A percentile compares a stretch with the other conserved stretches of the same genome.
Conservation (phyloP, 208 protist genomes). For the Herpetomonas samuelpessoai region DNA sequence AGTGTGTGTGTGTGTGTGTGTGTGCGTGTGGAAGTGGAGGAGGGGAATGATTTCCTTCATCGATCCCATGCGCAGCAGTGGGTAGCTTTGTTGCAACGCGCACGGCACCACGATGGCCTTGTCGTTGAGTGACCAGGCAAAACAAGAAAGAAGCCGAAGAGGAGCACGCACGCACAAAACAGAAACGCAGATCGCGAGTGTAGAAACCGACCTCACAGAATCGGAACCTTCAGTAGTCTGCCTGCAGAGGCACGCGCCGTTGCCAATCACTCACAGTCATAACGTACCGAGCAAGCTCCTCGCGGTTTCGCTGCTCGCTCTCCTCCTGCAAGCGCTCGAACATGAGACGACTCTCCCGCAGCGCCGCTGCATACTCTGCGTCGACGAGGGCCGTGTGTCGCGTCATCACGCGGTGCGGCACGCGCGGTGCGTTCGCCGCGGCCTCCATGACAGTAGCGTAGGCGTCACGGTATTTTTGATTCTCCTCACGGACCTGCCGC, state of each 20-base stretch:
- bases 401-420: conserved; percentile 65
- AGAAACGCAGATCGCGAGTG: too few relatives aligned
- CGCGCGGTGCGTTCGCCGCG: conserved; percentile 59
- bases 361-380: conserved; percentile 58
- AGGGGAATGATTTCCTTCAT: too few relatives aligned
- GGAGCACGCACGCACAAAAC: neutral
- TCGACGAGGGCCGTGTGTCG: conserved; percentile 60
- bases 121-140: too few relatives aligned
- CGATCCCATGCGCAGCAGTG: neutral
- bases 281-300: conserved; percentile 68
- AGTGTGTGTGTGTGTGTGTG: too few relatives aligned
- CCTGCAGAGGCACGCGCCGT: conserved; percentile 44
- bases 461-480: conserved; percentile 69
- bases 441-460: conserved; percentile 70
- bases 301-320: conserved; percentile 37
- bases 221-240: too few relatives aligned
- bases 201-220: too few relatives aligned
- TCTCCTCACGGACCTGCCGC: conserved; percentile 69
- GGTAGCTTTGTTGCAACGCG: too few relatives aligned
- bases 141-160: neutral
- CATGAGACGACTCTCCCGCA: conserved; percentile 67
- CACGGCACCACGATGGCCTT: too few relatives aligned
- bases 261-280: conserved; percentile 77
- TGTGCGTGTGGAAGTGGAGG: too few relatives aligned
- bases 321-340: conserved; percentile 65